A percentile compares a stretch with the other conserved stretches of the same genome.
Conservation (phyloP, 805 yeast genomes). For the Saturnispora bothae region DNA sequence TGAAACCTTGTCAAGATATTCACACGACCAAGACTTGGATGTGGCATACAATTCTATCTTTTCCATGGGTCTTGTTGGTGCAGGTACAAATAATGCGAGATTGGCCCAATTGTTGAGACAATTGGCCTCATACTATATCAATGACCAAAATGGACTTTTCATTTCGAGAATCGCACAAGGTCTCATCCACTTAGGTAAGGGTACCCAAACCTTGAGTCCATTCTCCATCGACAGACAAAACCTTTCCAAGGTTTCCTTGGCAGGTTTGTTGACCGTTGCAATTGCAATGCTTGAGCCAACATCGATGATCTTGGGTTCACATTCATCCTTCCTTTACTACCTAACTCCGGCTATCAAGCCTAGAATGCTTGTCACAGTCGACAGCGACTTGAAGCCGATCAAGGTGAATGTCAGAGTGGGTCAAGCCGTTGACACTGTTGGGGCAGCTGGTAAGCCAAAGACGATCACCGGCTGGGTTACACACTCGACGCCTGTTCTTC, state of each 20-base stretch:
- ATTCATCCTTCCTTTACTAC: constrained; percentile 74
- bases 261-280: constrained; percentile 75
- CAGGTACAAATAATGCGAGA: constrained; percentile 98
- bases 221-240: constrained; percentile 83
- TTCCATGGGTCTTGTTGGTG: constrained; percentile 96
- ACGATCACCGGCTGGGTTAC: constrained; percentile 99
- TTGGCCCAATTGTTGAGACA: constrained; percentile 92
- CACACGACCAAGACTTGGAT: constrained; percentile 90
- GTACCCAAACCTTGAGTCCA: constrained; percentile 82
- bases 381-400: constrained; percentile 80
- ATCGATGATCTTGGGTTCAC: constrained; percentile 62
- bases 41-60: constrained; percentile 93
- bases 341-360: constrained; percentile 86
- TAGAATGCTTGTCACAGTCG: constrained; percentile 84
- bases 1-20: constrained; percentile 89
- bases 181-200: constrained; percentile 89
- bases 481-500: constrained; percentile 90
- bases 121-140: constrained; percentile 83
- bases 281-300: constrained; percentile 81
- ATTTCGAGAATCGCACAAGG: constrained; percentile 95
- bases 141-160: constrained; percentile 83
- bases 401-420: constrained; percentile 97
- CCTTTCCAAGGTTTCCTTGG: constrained; percentile 79
- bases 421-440: constrained; percentile 97
- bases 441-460: constrained; percentile 98